These are phyloP conservation scores for Ophiostoma sp. DNA, from an alignment of 2,329 filamentous ascomycete species.

Conservation along the genomic window DNA sequence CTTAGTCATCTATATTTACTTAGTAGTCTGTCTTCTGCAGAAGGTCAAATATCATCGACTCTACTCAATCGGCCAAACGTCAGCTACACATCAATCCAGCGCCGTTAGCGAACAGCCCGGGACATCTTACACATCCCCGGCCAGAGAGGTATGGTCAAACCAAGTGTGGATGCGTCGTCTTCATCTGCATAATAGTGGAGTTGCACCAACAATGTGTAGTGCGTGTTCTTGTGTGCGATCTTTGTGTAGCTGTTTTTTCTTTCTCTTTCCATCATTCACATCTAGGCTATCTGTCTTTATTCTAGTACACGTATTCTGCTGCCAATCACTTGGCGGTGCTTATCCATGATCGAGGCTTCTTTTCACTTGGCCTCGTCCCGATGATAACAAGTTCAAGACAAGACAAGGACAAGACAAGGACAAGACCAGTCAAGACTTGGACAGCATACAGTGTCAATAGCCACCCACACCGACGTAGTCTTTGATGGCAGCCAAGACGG, in stretches of 20 bases:
- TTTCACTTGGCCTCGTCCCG: slow-evolving; percentile 1
- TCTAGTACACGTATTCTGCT: neutral
- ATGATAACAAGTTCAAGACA: neutral
- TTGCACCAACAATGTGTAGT: neutral
- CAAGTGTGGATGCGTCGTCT: neutral
- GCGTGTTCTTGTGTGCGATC: no score
- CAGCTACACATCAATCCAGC: no score
- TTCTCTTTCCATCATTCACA: neutral
- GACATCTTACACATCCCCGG: slow-evolving; percentile 8
- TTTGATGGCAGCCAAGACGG: slow-evolving; percentile 4
- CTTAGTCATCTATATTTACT: neutral
- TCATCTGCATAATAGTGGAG: slow-evolving; percentile 9
- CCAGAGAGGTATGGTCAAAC: neutral
- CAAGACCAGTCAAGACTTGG: neutral
- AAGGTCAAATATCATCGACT: no score
- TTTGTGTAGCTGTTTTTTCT: no score
- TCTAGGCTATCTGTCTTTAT: neutral
- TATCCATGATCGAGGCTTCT: neutral
- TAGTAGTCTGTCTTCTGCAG: neutral
- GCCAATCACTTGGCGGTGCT: neutral
- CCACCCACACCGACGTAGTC: neutral
- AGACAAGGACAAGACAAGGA: neutral
- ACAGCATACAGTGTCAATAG: neutral
- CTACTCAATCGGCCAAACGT: no score
- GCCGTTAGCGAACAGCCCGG: neutral